Evolutionary conservation across 148 eudicot genomes (phyloP).

Genomic region (Rhododendron simsii): DNA sequence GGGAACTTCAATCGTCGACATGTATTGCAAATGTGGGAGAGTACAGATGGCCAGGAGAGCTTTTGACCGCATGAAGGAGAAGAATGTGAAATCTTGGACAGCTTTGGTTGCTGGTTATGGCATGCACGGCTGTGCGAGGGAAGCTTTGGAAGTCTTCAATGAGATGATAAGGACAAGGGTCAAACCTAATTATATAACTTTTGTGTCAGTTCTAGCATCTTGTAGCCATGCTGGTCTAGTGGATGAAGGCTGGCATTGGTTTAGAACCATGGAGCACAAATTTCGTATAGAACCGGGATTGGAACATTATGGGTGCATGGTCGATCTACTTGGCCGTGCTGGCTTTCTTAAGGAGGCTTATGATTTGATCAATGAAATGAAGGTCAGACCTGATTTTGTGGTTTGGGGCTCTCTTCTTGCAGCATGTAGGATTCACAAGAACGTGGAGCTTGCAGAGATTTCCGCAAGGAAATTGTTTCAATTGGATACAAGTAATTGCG

Average conservation of each 20-base stretch:
- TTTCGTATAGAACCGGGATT: constrained; percentile 46
- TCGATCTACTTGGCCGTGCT: constrained; percentile 63
- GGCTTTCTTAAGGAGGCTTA: constrained; percentile 48
- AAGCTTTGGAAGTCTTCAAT: constrained; percentile 55
- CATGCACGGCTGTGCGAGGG: constrained; percentile 58
- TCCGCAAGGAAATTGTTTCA: constrained; percentile 51
- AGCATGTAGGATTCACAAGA: constrained; percentile 64
- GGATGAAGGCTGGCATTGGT: constrained; percentile 58
- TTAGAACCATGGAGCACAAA: constrained; percentile 42
- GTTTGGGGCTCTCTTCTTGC: constrained; percentile 66
- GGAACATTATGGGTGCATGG: constrained; percentile 74
- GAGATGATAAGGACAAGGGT: constrained; percentile 48
- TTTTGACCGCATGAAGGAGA: constrained; percentile 55
- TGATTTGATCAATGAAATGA: constrained; percentile 53
- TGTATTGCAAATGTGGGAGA: constrained; percentile 77
- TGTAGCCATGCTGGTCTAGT: constrained; percentile 77
- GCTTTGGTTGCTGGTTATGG: constrained; percentile 67
- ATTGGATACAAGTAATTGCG: constrained; percentile 52
- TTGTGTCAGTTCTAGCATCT: constrained; percentile 62
- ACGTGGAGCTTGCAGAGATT: constrained; percentile 59
- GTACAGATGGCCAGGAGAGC: constrained; percentile 49
- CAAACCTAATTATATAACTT: constrained; percentile 55
- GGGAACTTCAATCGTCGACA: constrained; percentile 64
- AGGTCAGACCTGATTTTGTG: constrained; percentile 55
- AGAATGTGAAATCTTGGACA: constrained; percentile 64